Percentiles rank a stretch among this genome's conserved stretches.
Conservation (phyloP, 495 filamentous ascomycete genomes). For the Penicillium bialowiezense region DNA sequence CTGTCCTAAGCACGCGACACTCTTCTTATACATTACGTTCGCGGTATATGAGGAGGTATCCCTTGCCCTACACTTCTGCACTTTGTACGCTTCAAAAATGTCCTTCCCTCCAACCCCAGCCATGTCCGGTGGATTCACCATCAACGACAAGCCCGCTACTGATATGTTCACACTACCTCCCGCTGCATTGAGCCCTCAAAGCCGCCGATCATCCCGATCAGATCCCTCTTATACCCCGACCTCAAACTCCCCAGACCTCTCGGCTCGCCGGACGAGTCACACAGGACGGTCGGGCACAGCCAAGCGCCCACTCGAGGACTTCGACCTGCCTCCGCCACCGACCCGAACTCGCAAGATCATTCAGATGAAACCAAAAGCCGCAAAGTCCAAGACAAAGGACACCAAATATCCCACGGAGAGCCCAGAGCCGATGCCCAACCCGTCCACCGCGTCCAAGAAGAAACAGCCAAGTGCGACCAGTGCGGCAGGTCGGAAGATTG, state of each 20-base stretch:
- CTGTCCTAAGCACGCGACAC: constrained; percentile 47
- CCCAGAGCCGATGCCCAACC: constrained; percentile 12
- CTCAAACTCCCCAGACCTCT: constrained; percentile 51
- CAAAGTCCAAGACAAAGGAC: constrained; percentile 29
- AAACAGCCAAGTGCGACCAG: constrained; percentile 67
- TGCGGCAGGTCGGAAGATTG: constrained; percentile 84
- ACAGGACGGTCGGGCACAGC: constrained; percentile 52
- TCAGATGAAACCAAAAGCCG: constrained; percentile 76
- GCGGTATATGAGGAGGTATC: constrained; percentile 6
- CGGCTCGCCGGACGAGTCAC: constrained; percentile 43
- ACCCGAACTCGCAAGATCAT: constrained; percentile 94
- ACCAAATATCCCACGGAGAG: constrained; percentile 27
- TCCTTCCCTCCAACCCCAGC: constrained; percentile 80
- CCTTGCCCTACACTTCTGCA: constrained; percentile 1
- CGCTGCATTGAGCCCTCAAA: constrained; percentile 61
- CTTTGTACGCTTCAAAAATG: constrained; percentile 61
- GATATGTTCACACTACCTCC: constrained; percentile 81
- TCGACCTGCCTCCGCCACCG: constrained; percentile 86
- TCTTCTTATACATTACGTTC: constrained; percentile 5
- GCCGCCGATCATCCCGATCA: constrained; percentile 41
- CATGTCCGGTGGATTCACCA: constrained; percentile 77
- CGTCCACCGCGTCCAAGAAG: constrained; percentile 53
- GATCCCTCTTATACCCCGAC: constrained; percentile 51
- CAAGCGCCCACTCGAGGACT: constrained; percentile 51
- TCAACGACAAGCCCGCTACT: constrained; percentile 63